A percentile compares a stretch with the other conserved stretches of the same genome.
These are phyloP conservation scores for Arctostaphylos glauca DNA, from an alignment of 148 eudicot genomes.

Conservation along the genomic window DNA sequence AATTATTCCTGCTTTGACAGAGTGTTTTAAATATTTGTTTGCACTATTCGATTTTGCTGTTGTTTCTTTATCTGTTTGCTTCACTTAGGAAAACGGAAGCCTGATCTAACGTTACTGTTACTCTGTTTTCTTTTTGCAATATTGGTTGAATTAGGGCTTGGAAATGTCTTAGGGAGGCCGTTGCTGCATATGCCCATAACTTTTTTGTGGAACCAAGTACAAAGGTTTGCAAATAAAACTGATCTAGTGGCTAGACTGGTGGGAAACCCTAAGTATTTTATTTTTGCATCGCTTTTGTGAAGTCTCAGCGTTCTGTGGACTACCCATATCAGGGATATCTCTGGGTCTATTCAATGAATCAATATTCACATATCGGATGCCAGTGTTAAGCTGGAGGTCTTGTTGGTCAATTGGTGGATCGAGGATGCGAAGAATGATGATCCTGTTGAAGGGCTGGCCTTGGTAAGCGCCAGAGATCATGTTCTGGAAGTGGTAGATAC, in stretches of 20 bases:
- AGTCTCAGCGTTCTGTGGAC: not conserved
- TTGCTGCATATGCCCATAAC: not conserved
- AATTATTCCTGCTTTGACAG: constrained; percentile 12
- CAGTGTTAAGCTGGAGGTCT: not conserved
- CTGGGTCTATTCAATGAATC: not conserved
- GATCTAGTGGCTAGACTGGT: not conserved
- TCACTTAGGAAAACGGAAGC: no score
- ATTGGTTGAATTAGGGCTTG: not conserved
- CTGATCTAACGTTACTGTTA: not conserved
- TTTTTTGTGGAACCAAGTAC: not conserved
- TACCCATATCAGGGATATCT: not conserved
- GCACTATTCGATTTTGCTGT: not conserved
- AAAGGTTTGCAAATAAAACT: not conserved
- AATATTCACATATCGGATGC: not conserved
- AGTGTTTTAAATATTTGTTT: not conserved
- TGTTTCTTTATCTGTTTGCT: not conserved
- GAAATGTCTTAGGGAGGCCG: not conserved
- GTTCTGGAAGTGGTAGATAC: no score
- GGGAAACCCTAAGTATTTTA: not conserved
- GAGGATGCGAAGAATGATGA: not conserved
- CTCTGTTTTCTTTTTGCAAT: not conserved
- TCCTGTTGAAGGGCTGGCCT: no score
- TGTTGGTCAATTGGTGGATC: not conserved
- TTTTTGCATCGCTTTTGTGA: not conserved
- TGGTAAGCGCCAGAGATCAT: no score